Percentiles rank a stretch among this genome's conserved stretches.
phyloP scores from a whole-genome alignment of 257 asterid species.

The Petunia secreta region DNA sequence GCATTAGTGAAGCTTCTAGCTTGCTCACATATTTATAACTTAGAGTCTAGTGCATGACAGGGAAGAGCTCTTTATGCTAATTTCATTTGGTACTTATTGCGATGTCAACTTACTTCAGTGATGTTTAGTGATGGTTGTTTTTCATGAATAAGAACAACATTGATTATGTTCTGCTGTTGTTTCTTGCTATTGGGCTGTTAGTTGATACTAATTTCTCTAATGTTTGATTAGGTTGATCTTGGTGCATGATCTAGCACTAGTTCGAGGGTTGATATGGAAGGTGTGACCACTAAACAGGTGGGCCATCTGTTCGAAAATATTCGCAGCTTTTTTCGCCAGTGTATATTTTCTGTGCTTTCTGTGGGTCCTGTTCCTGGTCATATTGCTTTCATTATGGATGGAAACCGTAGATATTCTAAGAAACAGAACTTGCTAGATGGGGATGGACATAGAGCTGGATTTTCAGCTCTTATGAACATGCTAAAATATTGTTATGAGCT shows the following conservation, averaged over 20 bases:
- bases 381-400: slow-evolving; percentile 85
- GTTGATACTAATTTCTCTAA: neutral
- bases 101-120: neutral
- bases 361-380: slow-evolving; percentile 68
- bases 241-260: slow-evolving; percentile 13
- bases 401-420: slow-evolving; percentile 80
- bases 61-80: neutral
- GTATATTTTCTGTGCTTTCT: slow-evolving; percentile 46
- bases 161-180: neutral
- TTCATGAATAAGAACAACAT: neutral
- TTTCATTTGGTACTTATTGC: neutral
- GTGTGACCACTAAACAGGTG: slow-evolving; percentile 11
- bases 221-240: slow-evolving; percentile 26
- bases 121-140: neutral
- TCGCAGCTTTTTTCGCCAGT: slow-evolving; percentile 26
- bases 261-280: slow-evolving; percentile 28
- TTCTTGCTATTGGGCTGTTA: slow-evolving; percentile 5
- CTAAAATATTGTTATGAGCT: slow-evolving; percentile 71
- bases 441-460: slow-evolving; percentile 65
- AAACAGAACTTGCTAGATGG: slow-evolving; percentile 54
- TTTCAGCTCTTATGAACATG: slow-evolving; percentile 58
- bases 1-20: no score
- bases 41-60: neutral
- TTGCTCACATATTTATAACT: neutral
- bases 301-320: slow-evolving; percentile 18